Percentiles rank a stretch among this genome's conserved stretches.
These are phyloP conservation scores for Dissoconium aciculare DNA, from an alignment of 2,329 filamentous ascomycete genomes.

Conservation along the genomic window DNA sequence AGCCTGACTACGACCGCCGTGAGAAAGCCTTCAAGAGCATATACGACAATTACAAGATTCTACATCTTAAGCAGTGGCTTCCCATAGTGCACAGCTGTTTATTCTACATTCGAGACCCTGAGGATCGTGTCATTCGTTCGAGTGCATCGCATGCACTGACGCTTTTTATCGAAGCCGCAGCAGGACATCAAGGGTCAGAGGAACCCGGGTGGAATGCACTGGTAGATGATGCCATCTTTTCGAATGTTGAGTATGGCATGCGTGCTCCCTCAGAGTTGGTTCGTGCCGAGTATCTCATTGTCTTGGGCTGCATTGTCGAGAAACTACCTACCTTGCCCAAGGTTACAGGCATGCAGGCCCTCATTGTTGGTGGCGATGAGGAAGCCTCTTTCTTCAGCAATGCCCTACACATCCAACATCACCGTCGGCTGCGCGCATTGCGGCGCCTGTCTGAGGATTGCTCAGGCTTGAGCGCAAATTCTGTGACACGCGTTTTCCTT, in stretches of 20 bases:
- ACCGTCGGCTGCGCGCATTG: constrained; percentile 71
- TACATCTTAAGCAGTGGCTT: constrained; percentile 64
- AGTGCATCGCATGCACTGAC: constrained; percentile 73
- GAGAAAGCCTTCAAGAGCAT: constrained; percentile 62
- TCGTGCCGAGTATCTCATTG: constrained; percentile 62
- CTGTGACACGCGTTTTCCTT: constrained; percentile 74
- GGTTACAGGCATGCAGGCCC: constrained; percentile 56
- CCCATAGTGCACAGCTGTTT: constrained; percentile 80
- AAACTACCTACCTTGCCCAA: constrained; percentile 53
- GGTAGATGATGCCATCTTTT: constrained; percentile 51
- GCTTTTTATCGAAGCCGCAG: constrained; percentile 52
- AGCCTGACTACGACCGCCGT: constrained; percentile 75
- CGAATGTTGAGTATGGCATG: constrained; percentile 60
- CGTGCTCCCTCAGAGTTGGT: constrained; percentile 71
- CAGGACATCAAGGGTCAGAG: constrained; percentile 36
- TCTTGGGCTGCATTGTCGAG: constrained; percentile 65
- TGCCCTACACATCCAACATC: constrained; percentile 75
- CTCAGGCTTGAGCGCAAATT: constrained; percentile 53
- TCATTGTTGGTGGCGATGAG: constrained; percentile 59
- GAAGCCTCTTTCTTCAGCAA: constrained; percentile 85
- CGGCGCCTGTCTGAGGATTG: constrained; percentile 60
- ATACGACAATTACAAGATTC: constrained; percentile 46
- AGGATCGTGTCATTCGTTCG: constrained; percentile 71
- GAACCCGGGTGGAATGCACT: constrained; percentile 39
- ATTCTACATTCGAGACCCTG: constrained; percentile 70